Conservation (phyloP, 495 filamentous ascomycete genomes). For the Podospora pseudoanserina region DNA sequence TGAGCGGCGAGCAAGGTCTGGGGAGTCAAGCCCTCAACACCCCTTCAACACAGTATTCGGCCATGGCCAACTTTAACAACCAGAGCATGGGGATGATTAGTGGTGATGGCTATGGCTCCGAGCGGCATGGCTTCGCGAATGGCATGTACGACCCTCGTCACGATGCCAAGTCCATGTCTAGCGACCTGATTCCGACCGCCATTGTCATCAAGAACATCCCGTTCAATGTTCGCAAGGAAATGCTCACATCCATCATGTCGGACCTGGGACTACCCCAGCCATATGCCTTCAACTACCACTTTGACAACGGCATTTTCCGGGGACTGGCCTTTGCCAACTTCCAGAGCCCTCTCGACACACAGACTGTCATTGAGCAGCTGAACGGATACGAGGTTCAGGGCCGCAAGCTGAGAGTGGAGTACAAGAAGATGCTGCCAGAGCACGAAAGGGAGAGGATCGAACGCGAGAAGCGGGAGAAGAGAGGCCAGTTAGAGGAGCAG, state of each 20-base stretch:
- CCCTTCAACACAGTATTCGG: constrained; percentile 33
- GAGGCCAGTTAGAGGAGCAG: constrained; percentile 95
- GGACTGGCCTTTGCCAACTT: constrained; percentile 98
- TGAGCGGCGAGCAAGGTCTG: constrained; percentile 40
- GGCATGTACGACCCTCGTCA: constrained; percentile 35
- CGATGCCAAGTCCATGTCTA: constrained; percentile 35
- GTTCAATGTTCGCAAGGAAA: constrained; percentile 96
- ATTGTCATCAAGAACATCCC: constrained; percentile 99
- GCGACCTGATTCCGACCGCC: constrained; percentile 90
- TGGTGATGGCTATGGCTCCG: constrained; percentile 28
- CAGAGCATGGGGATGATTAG: constrained; percentile 31
- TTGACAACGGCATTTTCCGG: constrained; percentile 95
- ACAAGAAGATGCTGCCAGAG: constrained; percentile 98
- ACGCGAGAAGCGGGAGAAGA: constrained; percentile 92
- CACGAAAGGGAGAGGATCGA: constrained; percentile 95
- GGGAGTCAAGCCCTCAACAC: constrained; percentile 40
- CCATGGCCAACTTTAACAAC: constrained; percentile 21
- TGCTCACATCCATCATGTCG: constrained; percentile 87
- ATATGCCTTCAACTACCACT: constrained; percentile 99
- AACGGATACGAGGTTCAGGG: constrained; percentile 96
- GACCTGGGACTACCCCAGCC: constrained; percentile 85
- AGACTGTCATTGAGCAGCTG: constrained; percentile 80
- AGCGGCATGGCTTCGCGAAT: constrained; percentile 29
- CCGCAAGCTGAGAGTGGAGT: constrained; percentile 90
- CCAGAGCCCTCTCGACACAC: constrained; percentile 89